phyloP scores from a whole-genome alignment of 768 basidiomycete genomes.

The Suillus luteus region DNA sequence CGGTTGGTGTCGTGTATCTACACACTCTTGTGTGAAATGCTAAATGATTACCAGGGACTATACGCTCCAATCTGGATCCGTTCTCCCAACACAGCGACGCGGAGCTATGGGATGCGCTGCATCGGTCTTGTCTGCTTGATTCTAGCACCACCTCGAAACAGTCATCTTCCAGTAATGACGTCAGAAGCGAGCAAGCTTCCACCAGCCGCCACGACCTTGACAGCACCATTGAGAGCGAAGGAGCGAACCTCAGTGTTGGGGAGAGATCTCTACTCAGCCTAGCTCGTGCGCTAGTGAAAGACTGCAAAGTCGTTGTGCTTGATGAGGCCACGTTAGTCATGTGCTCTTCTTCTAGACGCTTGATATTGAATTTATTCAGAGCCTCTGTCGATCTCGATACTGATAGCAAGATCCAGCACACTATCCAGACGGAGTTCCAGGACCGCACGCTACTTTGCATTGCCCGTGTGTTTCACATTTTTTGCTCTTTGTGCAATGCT shows the following conservation, averaged over 20 bases:
- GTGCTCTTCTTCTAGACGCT: constrained; percentile 33
- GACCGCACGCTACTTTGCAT: constrained; percentile 56
- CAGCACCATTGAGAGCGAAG: constrained; percentile 53
- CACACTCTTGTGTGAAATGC: constrained; percentile 19
- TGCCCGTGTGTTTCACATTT: constrained; percentile 36
- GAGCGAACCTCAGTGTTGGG: constrained; percentile 50
- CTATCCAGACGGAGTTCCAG: constrained; percentile 43
- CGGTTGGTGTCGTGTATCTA: constrained; percentile 41
- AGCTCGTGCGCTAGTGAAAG: constrained; percentile 55
- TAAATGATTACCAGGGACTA: constrained; percentile 45
- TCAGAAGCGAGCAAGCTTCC: constrained; percentile 19
- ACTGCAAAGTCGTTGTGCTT: constrained; percentile 49
- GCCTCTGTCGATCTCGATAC: constrained; percentile 46
- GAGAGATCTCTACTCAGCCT: constrained; percentile 52
- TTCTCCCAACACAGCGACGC: constrained; percentile 66
- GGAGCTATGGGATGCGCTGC: constrained; percentile 71
- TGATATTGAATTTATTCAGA: constrained; percentile 22
- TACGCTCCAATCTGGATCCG: constrained; percentile 60
- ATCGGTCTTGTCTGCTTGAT: constrained; percentile 52
- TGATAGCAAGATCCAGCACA: constrained; percentile 54
- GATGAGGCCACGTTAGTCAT: constrained; percentile 40
- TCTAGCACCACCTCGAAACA: constrained; percentile 25
- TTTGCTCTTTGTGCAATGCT: neutral
- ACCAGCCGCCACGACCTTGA: constrained; percentile 50
- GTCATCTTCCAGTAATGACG: constrained; percentile 22